Evolutionary conservation across 495 filamentous ascomycete genomes (phyloP).

Genomic region (Glonium stellatum): DNA sequence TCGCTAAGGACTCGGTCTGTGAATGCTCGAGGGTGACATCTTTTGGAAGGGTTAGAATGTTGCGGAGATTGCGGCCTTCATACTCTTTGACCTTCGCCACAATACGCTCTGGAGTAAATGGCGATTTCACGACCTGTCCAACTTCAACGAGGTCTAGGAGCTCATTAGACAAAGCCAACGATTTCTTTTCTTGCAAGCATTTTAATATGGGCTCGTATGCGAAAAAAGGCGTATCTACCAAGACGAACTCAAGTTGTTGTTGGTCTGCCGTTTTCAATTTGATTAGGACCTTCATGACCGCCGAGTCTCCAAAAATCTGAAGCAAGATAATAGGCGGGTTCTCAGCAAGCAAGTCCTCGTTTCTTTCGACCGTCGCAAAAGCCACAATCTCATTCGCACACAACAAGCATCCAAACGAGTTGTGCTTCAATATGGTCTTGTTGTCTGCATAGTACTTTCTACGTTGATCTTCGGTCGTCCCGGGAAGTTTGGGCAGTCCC

Average conservation of each 20-base stretch:
- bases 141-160: too few species aligned
- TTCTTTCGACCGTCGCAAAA: conserved; percentile 55
- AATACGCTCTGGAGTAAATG: conserved; percentile 23
- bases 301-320: conserved; percentile 41
- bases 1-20: conserved; percentile 54
- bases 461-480: too few species aligned
- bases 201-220: conserved; percentile 64
- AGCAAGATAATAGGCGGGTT: conserved; percentile 47
- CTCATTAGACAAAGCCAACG: conserved; percentile 45
- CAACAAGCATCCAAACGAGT: conserved; percentile 55
- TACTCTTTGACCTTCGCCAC: conserved; percentile 24
- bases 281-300: conserved; percentile 39
- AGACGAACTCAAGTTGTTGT: conserved; percentile 44
- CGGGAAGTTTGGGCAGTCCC: conserved; percentile 38
- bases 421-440: too few species aligned
- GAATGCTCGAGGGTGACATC: conserved; percentile 52
- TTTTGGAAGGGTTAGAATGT: conserved; percentile 27
- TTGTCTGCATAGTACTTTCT: too few species aligned
- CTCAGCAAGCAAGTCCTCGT: conserved; percentile 46
- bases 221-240: conserved; percentile 61
- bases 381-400: conserved; percentile 47
- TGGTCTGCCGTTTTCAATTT: too few species aligned
- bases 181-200: conserved; percentile 49
- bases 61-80: conserved; percentile 28
- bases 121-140: too few species aligned